Evolutionary conservation across 129 eudicot genomes (phyloP), one percentile per base, ranked within the genome.

Genomic region (Erigeron canadensis): DNA sequence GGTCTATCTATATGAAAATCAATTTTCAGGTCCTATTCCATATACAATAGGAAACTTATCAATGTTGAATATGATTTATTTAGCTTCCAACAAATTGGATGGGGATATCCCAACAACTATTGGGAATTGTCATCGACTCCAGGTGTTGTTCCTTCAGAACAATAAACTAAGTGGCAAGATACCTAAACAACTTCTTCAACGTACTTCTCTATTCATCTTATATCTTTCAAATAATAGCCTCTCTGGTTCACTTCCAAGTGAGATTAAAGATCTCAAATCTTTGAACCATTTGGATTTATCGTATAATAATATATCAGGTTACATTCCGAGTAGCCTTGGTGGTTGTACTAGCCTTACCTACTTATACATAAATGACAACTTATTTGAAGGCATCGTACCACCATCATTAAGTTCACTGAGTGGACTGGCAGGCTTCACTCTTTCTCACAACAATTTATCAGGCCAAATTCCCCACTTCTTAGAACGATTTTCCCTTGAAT

Each of bases 321-420:
- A 76, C 18, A 69, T 76, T 47, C 81, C 81, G 3, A 48, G 45
- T 67, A 76, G 70, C 63, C 48, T 76, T 18, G 81, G 75, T 37
- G 17, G 70, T 48, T 77, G 81, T 37, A 39, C 54, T 58, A 77
- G 81, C 70, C 75, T 77, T 39, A 4, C 6, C 15, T 59, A 38
- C 13, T 77, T 77, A 40, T 77, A 70, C 41, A 63, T 77, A 19
- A 47, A 38, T 21, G 55, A 55, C 0, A 77, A 77, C 75, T 47
- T 39, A 19, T 77, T 77, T 77, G 64, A 77, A 59, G 75, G 81
- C 37, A 48, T 69, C 45, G 51, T 77, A 47, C 81, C 70, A 15
- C 69, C 37, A 19, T 69, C 81, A 4, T 61, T 77, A 58, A 50
- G 75, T 44, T 77, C 55, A 0, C 0, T 69, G 55, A 68, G 64